phyloP scores from a whole-genome alignment of 2,329 filamentous ascomycete species.

The Sporothrix euskadiensis region DNA sequence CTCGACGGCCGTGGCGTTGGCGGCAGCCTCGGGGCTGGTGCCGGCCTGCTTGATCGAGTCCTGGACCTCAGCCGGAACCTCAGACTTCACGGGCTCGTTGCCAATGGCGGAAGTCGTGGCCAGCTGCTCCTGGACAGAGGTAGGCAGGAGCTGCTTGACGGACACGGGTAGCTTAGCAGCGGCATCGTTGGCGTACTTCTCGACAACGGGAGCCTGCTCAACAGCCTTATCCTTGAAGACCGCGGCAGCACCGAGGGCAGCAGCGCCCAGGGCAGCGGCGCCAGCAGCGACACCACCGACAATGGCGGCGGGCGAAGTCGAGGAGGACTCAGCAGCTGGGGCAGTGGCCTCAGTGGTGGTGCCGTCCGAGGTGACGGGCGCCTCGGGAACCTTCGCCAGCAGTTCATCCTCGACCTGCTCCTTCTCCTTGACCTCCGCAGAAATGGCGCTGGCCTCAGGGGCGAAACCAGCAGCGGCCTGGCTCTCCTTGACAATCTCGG shows the following conservation, averaged over 20 bases:
- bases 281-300: conserved; percentile 40
- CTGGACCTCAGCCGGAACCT: conserved; percentile 58
- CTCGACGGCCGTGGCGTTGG: conserved; percentile 65
- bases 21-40: conserved; percentile 68
- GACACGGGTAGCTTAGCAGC: conserved; percentile 54
- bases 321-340: conserved; percentile 41
- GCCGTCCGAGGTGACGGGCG: conserved; percentile 59
- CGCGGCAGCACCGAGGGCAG: conserved; percentile 36
- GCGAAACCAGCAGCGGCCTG: conserved; percentile 64
- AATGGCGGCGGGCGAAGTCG: conserved; percentile 18
- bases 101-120: conserved; percentile 44
- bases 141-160: conserved; percentile 54
- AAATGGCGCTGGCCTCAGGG: conserved; percentile 68
- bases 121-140: conserved; percentile 52
- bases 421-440: conserved; percentile 70
- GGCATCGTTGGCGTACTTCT: conserved; percentile 40
- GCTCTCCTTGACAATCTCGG: conserved; percentile 69
- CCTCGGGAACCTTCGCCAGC: conserved; percentile 64
- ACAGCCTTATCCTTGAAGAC: conserved; percentile 45
- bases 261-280: conserved; percentile 42
- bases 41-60: conserved; percentile 60
- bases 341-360: conserved; percentile 55
- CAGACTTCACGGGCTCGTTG: conserved; percentile 48
- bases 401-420: conserved; percentile 69
- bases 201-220: conserved; percentile 38